Conservation (phyloP, 805 yeast genomes). For the Candida piceae region DNA sequence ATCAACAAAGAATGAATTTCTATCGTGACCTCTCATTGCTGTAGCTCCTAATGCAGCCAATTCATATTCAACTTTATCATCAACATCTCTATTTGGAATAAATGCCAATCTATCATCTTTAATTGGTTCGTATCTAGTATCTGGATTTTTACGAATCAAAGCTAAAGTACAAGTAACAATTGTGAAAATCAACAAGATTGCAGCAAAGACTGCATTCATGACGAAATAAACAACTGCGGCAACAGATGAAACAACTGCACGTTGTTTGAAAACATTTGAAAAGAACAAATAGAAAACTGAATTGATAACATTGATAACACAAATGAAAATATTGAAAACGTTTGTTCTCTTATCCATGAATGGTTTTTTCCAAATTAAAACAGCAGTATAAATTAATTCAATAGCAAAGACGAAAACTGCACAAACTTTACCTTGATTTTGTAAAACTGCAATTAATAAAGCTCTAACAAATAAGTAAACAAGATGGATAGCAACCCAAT, state of each 20-base stretch:
- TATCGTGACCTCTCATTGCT: slow-evolving; percentile 58
- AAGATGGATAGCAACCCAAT: slow-evolving; percentile 68
- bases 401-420: slow-evolving; percentile 70
- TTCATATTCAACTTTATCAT: slow-evolving; percentile 48
- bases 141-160: slow-evolving; percentile 84
- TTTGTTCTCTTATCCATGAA: slow-evolving; percentile 94
- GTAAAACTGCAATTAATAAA: slow-evolving; percentile 82
- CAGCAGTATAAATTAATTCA: slow-evolving; percentile 66
- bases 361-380: slow-evolving; percentile 71
- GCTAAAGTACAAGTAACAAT: slow-evolving; percentile 85
- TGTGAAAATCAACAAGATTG: slow-evolving; percentile 76
- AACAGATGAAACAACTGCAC: slow-evolving; percentile 82
- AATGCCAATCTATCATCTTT: slow-evolving; percentile 96
- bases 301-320: slow-evolving; percentile 74
- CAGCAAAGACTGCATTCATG: slow-evolving; percentile 83
- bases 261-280: slow-evolving; percentile 77
- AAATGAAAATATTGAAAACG: slow-evolving; percentile 83
- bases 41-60: slow-evolving; percentile 69
- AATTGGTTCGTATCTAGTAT: slow-evolving; percentile 92
- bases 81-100: slow-evolving; percentile 52
- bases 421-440: slow-evolving; percentile 73
- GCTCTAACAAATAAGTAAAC: slow-evolving; percentile 68
- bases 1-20: slow-evolving; percentile 31
- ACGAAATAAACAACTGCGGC: slow-evolving; percentile 89
- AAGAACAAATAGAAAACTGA: slow-evolving; percentile 85